These are phyloP conservation scores for Scedosporium apiospermum DNA, from an alignment of 2,329 filamentous ascomycete species.

Conservation along the genomic window DNA sequence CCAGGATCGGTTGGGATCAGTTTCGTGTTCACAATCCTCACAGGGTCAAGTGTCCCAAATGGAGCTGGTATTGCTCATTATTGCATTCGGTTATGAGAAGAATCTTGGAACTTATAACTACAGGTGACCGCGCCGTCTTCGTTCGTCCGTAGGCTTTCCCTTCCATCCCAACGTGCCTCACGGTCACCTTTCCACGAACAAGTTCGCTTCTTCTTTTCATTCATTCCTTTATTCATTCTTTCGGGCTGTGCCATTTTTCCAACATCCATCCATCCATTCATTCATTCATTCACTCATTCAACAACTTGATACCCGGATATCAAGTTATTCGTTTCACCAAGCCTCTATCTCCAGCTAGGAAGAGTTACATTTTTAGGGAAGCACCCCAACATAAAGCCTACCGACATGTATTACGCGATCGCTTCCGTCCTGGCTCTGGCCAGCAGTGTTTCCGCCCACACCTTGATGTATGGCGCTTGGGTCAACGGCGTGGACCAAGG, in stretches of 20 bases:
- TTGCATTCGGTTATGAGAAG: neutral
- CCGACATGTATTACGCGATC: conserved; percentile 10
- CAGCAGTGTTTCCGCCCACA: conserved; percentile 31
- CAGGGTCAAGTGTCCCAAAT: neutral
- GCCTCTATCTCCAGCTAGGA: neutral
- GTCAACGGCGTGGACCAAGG: conserved; percentile 36
- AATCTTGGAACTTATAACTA: neutral
- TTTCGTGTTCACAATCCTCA: too few species aligned
- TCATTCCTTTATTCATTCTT: neutral
- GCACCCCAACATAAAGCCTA: neutral
- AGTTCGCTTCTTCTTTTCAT: neutral
- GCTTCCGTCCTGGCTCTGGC: conserved; percentile 25
- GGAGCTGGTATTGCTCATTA: neutral
- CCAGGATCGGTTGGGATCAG: too few species aligned
- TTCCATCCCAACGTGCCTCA: neutral
- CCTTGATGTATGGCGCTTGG: conserved; percentile 35
- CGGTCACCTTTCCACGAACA: neutral
- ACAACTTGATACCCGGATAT: neutral
- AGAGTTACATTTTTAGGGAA: neutral
- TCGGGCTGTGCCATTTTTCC: too few species aligned
- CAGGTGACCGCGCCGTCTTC: neutral
- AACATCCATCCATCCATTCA: neutral
- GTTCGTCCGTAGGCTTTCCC: neutral
- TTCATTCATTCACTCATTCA: neutral
- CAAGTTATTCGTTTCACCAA: neutral